phyloP scores from a whole-genome alignment of 495 filamentous ascomycete species.

The Pyrenula massariospora region DNA sequence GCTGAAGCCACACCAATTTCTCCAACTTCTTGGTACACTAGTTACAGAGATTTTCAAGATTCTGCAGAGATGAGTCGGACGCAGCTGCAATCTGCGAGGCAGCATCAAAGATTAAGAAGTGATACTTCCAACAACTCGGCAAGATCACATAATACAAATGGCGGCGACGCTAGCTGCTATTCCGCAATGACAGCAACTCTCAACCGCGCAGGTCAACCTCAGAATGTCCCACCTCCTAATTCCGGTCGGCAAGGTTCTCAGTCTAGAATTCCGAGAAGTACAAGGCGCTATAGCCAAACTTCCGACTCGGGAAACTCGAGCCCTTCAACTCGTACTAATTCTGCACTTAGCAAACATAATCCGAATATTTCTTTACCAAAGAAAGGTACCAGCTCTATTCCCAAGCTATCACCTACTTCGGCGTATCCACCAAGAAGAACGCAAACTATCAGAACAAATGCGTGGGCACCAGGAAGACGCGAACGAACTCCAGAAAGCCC shows the following conservation, averaged over 20 bases:
- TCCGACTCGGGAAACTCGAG: conserved; percentile 33
- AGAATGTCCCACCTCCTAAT: neutral
- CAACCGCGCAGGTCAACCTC: conserved; percentile 25
- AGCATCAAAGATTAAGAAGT: conserved; percentile 37
- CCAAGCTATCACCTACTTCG: conserved; percentile 15
- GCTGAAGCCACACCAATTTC: conserved; percentile 32
- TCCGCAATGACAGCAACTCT: conserved; percentile 13
- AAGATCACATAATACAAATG: conserved; percentile 4
- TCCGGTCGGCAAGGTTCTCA: conserved; percentile 16
- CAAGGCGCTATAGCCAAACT: conserved; percentile 31
- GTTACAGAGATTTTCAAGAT: conserved; percentile 33
- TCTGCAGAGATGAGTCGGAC: conserved; percentile 25
- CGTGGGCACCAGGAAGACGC: neutral
- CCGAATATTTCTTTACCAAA: conserved; percentile 3
- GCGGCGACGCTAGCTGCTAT: conserved; percentile 20
- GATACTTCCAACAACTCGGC: conserved; percentile 21
- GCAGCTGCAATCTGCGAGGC: conserved; percentile 7
- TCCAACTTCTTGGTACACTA: conserved; percentile 44
- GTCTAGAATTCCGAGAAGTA: conserved; percentile 47
- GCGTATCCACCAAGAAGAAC: neutral
- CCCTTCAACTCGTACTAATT: conserved; percentile 29
- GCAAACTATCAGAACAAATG: neutral
- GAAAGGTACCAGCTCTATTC: conserved; percentile 11
- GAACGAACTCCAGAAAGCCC: conserved; percentile 25
- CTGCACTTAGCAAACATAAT: conserved; percentile 21